phyloP scores from a whole-genome alignment of 352 stramenopile genomes.

The Hyaloperonospora arabidopsidis region DNA sequence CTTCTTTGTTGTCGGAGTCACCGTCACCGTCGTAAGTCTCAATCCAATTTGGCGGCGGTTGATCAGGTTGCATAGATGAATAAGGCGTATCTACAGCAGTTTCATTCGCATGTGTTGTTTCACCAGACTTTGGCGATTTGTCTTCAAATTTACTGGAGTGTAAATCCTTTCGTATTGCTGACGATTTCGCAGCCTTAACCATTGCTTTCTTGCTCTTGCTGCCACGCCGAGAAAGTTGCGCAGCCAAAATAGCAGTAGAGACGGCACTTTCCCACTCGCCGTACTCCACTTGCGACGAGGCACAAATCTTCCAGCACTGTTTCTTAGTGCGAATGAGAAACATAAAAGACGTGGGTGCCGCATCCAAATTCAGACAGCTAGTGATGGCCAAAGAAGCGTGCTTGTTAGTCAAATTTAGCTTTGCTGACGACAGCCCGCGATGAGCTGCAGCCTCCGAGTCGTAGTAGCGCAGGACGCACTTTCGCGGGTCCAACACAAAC shows the following conservation, averaged over 20 bases:
- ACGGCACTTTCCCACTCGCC: conserved; percentile 73
- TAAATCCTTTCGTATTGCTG: conserved; percentile 17
- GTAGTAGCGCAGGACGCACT: conserved; percentile 66
- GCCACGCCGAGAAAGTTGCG: conserved; percentile 40
- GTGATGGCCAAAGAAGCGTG: conserved; percentile 57
- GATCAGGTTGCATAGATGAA: conserved; percentile 11
- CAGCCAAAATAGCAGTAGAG: conserved; percentile 53
- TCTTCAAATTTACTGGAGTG: conserved; percentile 19
- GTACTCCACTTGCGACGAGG: conserved; percentile 41
- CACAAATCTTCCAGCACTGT: conserved; percentile 66
- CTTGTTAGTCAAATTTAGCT: conserved; percentile 59
- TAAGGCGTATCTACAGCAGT: conserved; percentile 11
- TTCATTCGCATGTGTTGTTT: conserved; percentile 5
- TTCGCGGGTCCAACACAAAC: conserved; percentile 59
- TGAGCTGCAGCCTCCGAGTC: conserved; percentile 54
- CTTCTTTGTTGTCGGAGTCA: conserved; percentile 34
- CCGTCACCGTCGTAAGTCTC: conserved; percentile 39
- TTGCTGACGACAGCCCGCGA: conserved; percentile 48
- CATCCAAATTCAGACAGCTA: conserved; percentile 42
- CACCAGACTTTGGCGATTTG: conserved; percentile 2
- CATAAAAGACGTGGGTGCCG: conserved; percentile 55
- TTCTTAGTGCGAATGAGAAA: conserved; percentile 60
- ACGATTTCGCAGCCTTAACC: conserved; percentile 20
- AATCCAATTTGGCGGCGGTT: conserved; percentile 16
- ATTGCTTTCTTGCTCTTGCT: conserved; percentile 28